These are phyloP conservation scores for Colletotrichum caudatum DNA, from an alignment of 2,329 filamentous ascomycete species.

Conservation along the genomic window DNA sequence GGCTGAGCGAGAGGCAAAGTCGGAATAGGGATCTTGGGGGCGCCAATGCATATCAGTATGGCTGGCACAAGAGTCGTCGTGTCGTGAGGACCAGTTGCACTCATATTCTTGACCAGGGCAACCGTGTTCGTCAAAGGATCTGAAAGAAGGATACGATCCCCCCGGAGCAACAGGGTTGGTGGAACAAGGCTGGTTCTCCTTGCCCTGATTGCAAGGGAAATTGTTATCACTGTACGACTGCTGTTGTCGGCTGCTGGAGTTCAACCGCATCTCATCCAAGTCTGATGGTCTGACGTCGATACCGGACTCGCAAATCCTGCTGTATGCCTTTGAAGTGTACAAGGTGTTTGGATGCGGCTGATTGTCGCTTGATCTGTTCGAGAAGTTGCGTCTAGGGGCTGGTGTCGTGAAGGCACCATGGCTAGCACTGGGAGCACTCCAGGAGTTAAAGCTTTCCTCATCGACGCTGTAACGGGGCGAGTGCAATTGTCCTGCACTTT, in stretches of 20 bases:
- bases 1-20: not conserved
- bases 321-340: not conserved
- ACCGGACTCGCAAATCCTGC: not conserved
- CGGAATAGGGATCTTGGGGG: not conserved
- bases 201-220: slow-evolving; percentile 6
- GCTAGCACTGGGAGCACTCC: slow-evolving; percentile 12
- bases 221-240: not conserved
- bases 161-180: not conserved
- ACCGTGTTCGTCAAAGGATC: not conserved
- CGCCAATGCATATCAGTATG: not conserved
- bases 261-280: not conserved
- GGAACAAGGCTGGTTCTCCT: slow-evolving; percentile 24
- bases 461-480: slow-evolving; percentile 10
- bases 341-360: slow-evolving; percentile 3
- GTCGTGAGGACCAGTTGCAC: not conserved
- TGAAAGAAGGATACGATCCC: not conserved
- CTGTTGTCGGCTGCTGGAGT: slow-evolving; percentile 9
- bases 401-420: not conserved
- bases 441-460: slow-evolving; percentile 39
- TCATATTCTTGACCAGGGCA: not conserved
- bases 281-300: too few relatives aligned
- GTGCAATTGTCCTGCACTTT: slow-evolving; percentile 12
- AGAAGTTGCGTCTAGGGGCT: not conserved
- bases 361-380: not conserved
- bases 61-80: not conserved